Conservation (phyloP, 148 eudicot genomes). For the Heliosperma pusillum region DNA sequence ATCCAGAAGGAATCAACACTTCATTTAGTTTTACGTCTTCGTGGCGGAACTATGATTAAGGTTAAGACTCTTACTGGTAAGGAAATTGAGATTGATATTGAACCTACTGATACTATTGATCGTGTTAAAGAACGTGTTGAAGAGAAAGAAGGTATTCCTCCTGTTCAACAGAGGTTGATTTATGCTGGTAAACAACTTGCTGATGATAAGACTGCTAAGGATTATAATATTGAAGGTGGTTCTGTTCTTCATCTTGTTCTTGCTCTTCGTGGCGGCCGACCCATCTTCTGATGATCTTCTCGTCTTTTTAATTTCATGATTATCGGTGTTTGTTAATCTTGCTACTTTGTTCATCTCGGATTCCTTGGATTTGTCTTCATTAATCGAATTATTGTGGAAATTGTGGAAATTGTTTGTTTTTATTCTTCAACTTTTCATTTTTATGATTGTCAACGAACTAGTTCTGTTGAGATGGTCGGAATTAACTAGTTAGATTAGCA, state of each 20-base stretch:
- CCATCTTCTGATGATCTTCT: too few species aligned
- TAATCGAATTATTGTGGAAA: too few species aligned
- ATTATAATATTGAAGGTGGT: constrained; percentile 70
- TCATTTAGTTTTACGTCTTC: neutral
- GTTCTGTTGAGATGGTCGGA: too few species aligned
- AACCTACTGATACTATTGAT: constrained; percentile 65
- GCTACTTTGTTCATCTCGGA: too few species aligned
- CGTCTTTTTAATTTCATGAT: too few species aligned
- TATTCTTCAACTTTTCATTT: too few species aligned
- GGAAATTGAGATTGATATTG: constrained; percentile 57
- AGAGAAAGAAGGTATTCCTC: constrained; percentile 59
- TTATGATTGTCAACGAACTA: too few species aligned
- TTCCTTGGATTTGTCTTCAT: too few species aligned
- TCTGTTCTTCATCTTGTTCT: constrained; percentile 72
- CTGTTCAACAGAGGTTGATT: constrained; percentile 31
- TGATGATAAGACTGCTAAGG: constrained; percentile 71
- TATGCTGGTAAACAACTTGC: constrained; percentile 73
- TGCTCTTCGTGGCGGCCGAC: constrained; percentile 63
- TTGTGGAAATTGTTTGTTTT: too few species aligned
- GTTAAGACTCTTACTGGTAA: constrained; percentile 64
- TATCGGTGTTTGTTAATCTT: too few species aligned
- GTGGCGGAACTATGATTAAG: constrained; percentile 21
- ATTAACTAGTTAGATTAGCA: too few species aligned
- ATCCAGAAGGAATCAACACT: constrained; percentile 7
- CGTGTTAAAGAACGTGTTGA: constrained; percentile 58